A percentile compares a stretch with the other conserved stretches of the same genome.
Conservation (phyloP, 805 yeast species). For the Isabelozyma pseudorhagii region DNA sequence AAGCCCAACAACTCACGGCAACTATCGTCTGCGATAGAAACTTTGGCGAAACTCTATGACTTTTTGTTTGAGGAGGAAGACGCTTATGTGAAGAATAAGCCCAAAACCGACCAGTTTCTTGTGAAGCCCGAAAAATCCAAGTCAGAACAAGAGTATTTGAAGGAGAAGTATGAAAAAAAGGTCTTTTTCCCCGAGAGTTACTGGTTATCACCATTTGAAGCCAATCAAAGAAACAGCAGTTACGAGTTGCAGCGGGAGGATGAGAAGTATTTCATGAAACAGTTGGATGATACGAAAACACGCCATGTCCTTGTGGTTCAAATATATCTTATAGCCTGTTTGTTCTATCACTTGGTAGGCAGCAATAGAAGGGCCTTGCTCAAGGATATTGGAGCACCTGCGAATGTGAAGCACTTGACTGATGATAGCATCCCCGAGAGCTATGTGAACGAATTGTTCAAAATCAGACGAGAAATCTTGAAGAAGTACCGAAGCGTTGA, state of each 20-base stretch:
- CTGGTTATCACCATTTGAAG: constrained; percentile 30
- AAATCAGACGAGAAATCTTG: constrained; percentile 25
- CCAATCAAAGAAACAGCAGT: constrained; percentile 10
- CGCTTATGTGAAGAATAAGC: constrained; percentile 11
- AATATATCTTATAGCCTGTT: constrained; percentile 25
- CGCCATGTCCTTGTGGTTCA: constrained; percentile 26
- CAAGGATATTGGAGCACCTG: constrained; percentile 18
- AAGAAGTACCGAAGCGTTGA: constrained; percentile 19
- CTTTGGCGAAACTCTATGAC: constrained; percentile 23
- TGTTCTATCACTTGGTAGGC: constrained; percentile 27
- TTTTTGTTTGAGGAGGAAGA: constrained; percentile 30
- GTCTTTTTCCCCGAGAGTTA: constrained; percentile 36
- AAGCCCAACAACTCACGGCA: constrained; percentile 15
- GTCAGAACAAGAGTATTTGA: constrained; percentile 11
- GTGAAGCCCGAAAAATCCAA: constrained; percentile 12
- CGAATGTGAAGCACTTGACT: constrained; percentile 31
- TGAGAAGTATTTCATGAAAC: constrained; percentile 17
- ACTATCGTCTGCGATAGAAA: constrained; percentile 18
- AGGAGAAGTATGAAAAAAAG: constrained; percentile 13
- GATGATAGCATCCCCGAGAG: constrained; percentile 29
- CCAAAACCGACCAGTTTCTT: constrained; percentile 13
- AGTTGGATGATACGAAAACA: constrained; percentile 23
- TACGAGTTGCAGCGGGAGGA: constrained; percentile 21
- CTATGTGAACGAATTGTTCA: constrained; percentile 14
- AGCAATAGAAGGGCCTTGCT: constrained; percentile 19